Evolutionary conservation across 2,329 filamentous ascomycete genomes (phyloP), one percentile per base, ranked within the genome.

Genomic region (Claviceps citrina): DNA sequence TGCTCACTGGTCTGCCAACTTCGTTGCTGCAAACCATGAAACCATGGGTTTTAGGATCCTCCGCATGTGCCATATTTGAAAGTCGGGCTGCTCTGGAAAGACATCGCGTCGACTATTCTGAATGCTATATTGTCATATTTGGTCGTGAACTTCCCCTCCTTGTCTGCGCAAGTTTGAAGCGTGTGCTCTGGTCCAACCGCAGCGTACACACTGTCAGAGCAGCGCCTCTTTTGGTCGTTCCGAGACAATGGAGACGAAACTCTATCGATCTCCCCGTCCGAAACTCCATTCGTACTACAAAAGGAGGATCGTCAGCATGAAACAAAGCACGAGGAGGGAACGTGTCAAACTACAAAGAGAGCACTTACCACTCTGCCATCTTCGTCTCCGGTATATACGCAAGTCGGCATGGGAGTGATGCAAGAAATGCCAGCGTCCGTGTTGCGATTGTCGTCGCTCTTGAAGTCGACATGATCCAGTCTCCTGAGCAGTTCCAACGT

Each of bases 301-400:
- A 5, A 3, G 7, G 12, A 0, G 16, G 7, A 26, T 38, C 20
- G 43, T 42, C 31, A 39, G 36, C 31, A 34, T 24, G 26, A 30
- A 7, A 20, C n/a, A 7, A 13, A 28, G 40, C 51, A 40, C 12
- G 5, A n/a, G 12, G 16, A 31, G 30, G 49, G 44, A 38, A 15
- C 9, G 9, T 1, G 10, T 22, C n/a, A 20, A 7, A 27, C 16
- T 30, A 9, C 22, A 16, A 16, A 3, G 5, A 7, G 22, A 18
- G 33, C 22, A 27, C 62, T 57, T 47, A 91, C 84, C 60, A 98
- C 89, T 66, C 79, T 72, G 24, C 91, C 91, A 47, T 86, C 81
- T 47, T 96, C 91, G 63, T 96, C 91, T 3, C 89, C 91, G 0
- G 87, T 94, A 60, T 95, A 96, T 8, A 96, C 78, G 45, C 80